Evolutionary conservation across 1,284 basidiomycete genomes (phyloP).

Genomic region (Melampsora larici-populina): DNA sequence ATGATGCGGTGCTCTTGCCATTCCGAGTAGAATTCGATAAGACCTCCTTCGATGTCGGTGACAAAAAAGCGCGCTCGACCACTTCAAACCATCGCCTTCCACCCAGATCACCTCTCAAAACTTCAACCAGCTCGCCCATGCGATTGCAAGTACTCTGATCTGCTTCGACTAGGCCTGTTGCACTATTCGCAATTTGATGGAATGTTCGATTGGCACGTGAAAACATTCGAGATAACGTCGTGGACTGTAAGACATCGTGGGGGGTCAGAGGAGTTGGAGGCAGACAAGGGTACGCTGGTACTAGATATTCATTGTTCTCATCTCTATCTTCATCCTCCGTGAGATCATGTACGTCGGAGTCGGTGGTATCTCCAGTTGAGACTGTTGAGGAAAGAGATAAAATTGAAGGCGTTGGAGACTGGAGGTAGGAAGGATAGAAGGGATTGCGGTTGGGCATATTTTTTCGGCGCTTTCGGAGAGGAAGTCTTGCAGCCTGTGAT

Average conservation of each 20-base stretch:
- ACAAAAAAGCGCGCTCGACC: slow-evolving; percentile 1
- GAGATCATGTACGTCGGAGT: no score
- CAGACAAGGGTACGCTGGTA: slow-evolving; percentile 5
- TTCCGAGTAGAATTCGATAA: neutral
- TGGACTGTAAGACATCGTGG: slow-evolving; percentile 16
- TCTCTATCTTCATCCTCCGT: no score
- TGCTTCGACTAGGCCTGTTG: slow-evolving; percentile 24
- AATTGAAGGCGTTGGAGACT: no score
- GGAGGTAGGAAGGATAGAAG: no score
- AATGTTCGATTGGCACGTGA: slow-evolving; percentile 19
- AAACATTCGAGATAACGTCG: slow-evolving; percentile 16
- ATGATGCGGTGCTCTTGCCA: neutral
- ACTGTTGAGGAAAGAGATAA: no score
- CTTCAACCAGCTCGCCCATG: slow-evolving; percentile 14
- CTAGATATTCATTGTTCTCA: neutral
- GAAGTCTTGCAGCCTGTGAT: no score
- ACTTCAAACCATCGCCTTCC: slow-evolving; percentile 10
- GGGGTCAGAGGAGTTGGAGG: slow-evolving; percentile 38
- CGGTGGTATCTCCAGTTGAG: no score
- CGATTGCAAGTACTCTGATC: slow-evolving; percentile 14
- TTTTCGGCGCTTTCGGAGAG: no score
- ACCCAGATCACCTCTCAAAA: slow-evolving; percentile 28
- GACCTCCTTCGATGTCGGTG: neutral
- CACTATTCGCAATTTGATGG: slow-evolving; percentile 25
- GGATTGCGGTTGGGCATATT: no score